phyloP scores from a whole-genome alignment of 2,329 filamentous ascomycete species.

The Elsinoe fawcettii region DNA sequence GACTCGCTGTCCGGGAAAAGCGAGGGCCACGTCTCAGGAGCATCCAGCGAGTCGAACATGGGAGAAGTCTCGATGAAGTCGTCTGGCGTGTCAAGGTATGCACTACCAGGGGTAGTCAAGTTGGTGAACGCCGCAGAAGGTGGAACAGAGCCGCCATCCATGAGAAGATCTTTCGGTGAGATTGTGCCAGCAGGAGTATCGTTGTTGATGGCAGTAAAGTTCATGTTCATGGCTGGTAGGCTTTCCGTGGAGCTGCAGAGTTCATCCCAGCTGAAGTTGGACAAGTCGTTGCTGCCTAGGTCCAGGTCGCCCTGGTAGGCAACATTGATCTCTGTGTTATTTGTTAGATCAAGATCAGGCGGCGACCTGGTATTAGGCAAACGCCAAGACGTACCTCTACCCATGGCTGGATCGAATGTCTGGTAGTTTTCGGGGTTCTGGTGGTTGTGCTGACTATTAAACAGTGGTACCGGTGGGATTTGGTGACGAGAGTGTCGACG shows the following conservation, averaged over 20 bases:
- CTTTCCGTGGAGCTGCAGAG: conserved; percentile 16
- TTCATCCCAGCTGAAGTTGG: conserved; percentile 15
- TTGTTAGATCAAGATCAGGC: conserved; percentile 22
- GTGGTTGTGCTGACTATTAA: conserved; percentile 37
- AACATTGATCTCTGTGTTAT: conserved; percentile 37
- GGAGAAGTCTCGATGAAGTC: conserved; percentile 73
- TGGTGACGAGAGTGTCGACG: conserved; percentile 15
- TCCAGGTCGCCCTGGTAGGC: conserved; percentile 39
- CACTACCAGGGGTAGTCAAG: conserved; percentile 71
- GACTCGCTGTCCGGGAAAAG: conserved; percentile 53
- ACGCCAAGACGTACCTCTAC: conserved; percentile 41
- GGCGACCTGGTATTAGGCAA: conserved; percentile 21
- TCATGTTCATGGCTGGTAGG: conserved; percentile 23
- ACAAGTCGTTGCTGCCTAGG: conserved; percentile 28
- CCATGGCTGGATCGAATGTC: conserved; percentile 29
- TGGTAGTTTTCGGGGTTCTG: background rate
- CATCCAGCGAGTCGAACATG: conserved; percentile 53
- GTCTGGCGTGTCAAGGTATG: conserved; percentile 64
- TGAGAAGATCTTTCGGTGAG: conserved; percentile 74
- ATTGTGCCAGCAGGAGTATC: conserved; percentile 49
- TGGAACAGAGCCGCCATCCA: conserved; percentile 64
- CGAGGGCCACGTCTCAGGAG: conserved; percentile 61
- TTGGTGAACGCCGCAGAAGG: conserved; percentile 76
- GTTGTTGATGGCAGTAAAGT: conserved; percentile 42
- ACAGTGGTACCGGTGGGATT: conserved; percentile 65